These are phyloP conservation scores for Pythium dissimile DNA, from an alignment of 352 stramenopile species.

Conservation along the genomic window DNA sequence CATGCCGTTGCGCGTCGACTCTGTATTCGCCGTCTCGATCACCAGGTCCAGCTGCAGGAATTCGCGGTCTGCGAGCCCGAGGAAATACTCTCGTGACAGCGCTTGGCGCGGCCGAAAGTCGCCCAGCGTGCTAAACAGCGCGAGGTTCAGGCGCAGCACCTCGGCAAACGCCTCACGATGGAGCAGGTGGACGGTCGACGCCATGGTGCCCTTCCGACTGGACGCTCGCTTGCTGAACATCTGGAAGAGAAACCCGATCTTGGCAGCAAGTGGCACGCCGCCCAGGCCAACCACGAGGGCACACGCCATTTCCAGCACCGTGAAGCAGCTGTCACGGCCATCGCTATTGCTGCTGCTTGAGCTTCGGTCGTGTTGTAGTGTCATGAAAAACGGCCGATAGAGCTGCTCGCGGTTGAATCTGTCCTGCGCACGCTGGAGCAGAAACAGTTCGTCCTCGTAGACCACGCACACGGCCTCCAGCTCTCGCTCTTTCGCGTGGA, in stretches of 20 bases:
- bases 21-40: conserved; percentile 4
- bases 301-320: conserved; percentile 42
- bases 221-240: conserved; percentile 45
- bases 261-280: conserved; percentile 42
- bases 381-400: conserved; percentile 62
- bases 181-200: conserved; percentile 37
- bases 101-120: conserved; percentile 42
- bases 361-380: conserved; percentile 25
- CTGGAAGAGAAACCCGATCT: conserved; percentile 73
- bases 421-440: conserved; percentile 57
- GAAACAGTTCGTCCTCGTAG: conserved; percentile 73
- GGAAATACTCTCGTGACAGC: conserved; percentile 38
- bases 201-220: background rate
- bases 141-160: conserved; percentile 55
- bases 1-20: conserved; percentile 45
- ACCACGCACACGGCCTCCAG: conserved; percentile 44
- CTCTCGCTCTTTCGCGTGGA: conserved; percentile 55
- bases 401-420: conserved; percentile 53
- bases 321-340: conserved; percentile 4
- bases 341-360: background rate
- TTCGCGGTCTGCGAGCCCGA: conserved; percentile 48
- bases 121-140: conserved; percentile 44
- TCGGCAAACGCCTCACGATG: conserved; percentile 36
- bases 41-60: conserved; percentile 51
- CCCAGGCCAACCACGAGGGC: conserved; percentile 54